These are phyloP conservation scores for Coemansia sp. DNA, from an alignment of 192 early-diverging fungal genomes.

Conservation along the genomic window DNA sequence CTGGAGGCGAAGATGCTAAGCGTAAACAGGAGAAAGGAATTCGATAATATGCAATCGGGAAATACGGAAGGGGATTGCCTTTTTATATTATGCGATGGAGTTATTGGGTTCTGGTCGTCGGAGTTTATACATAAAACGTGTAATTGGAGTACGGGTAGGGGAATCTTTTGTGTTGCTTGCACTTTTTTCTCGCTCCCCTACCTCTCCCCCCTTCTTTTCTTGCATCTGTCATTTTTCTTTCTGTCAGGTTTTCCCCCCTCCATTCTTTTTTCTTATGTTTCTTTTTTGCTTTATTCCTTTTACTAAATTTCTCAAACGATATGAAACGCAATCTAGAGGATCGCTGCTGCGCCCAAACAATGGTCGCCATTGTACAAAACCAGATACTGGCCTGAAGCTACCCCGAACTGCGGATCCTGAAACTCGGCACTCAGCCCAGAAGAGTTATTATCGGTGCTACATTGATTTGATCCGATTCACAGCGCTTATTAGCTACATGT, in stretches of 20 bases:
- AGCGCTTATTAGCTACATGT: not conserved
- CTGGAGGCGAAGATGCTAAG: not conserved
- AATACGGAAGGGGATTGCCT: not conserved
- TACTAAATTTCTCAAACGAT: not conserved
- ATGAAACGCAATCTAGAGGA: constrained; percentile 14
- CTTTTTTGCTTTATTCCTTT: constrained; percentile 8
- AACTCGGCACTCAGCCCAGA: constrained; percentile 50
- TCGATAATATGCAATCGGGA: not conserved
- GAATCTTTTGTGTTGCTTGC: not conserved
- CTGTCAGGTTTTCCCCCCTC: constrained; percentile 8
- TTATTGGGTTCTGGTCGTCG: not conserved
- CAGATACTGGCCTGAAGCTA: constrained; percentile 64
- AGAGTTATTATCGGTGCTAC: not conserved
- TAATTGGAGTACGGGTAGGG: not conserved
- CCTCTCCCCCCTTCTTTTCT: not conserved
- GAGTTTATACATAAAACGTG: not conserved
- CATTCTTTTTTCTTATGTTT: constrained; percentile 10
- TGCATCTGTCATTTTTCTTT: constrained; percentile 12
- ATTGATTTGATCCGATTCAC: not conserved
- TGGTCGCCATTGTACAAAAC: constrained; percentile 61
- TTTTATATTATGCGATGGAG: constrained; percentile 1
- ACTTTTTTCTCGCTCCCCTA: not conserved
- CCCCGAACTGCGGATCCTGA: constrained; percentile 56
- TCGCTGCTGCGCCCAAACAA: constrained; percentile 67
- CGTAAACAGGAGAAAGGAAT: not conserved